Conservation (phyloP, 2,329 filamentous ascomycete species). For the Pyricularia pennisetigena region DNA sequence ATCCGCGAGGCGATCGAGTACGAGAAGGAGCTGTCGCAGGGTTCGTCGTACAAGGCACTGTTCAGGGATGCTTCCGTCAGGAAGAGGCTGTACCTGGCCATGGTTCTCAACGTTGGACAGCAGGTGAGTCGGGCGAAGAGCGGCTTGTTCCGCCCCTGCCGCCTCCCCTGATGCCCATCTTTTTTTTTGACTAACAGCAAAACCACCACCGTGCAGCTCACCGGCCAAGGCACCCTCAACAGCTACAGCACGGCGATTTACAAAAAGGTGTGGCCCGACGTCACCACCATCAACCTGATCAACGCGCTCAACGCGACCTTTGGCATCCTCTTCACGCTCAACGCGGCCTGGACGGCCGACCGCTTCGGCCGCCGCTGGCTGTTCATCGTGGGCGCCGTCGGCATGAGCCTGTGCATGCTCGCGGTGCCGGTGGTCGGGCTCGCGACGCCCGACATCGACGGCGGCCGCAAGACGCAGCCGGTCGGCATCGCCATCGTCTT, state of each 20-base stretch:
- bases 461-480: slow-evolving; percentile 37
- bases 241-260: slow-evolving; percentile 66
- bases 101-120: slow-evolving; percentile 60
- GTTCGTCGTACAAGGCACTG: slow-evolving; percentile 47
- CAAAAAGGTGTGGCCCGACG: slow-evolving; percentile 54
- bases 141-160: too few relatives aligned
- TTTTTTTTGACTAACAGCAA: too few relatives aligned
- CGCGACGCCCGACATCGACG: slow-evolving; percentile 37
- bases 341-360: slow-evolving; percentile 64
- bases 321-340: slow-evolving; percentile 63
- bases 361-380: slow-evolving; percentile 62
- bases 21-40: slow-evolving; percentile 54
- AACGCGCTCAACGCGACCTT: slow-evolving; percentile 67
- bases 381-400: slow-evolving; percentile 56
- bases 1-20: slow-evolving; percentile 63
- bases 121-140: slow-evolving; percentile 16
- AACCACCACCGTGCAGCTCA: slow-evolving; percentile 36
- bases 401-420: slow-evolving; percentile 63
- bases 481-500: slow-evolving; percentile 57
- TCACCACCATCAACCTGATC: slow-evolving; percentile 56
- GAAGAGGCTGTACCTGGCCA: slow-evolving; percentile 54
- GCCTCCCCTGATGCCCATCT: too few relatives aligned
- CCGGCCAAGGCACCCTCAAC: slow-evolving; percentile 64
- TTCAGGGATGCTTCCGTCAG: slow-evolving; percentile 62
- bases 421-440: slow-evolving; percentile 38